Evolutionary conservation across 495 filamentous ascomycete genomes (phyloP).

Genomic region (Xeromyces bisporus): DNA sequence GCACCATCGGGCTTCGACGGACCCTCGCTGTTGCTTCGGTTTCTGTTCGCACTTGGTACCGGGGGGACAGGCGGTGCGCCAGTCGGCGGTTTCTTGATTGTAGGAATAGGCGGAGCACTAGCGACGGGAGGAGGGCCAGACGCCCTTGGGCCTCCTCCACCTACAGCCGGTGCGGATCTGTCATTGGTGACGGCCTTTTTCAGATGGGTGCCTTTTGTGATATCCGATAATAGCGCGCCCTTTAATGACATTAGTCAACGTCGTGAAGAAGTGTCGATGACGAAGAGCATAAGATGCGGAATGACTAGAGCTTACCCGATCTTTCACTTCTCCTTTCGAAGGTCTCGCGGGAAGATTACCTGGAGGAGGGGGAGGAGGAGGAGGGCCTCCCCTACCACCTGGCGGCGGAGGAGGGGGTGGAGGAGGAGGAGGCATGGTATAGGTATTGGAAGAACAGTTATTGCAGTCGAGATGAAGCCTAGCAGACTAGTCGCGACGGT

Average conservation of each 20-base stretch:
- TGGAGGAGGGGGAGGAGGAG: slow-evolving; percentile 48
- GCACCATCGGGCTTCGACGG: slow-evolving; percentile 27
- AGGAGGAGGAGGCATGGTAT: slow-evolving; percentile 47
- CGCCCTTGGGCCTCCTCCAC: slow-evolving; percentile 34
- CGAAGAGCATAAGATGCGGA: neutral
- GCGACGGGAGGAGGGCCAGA: slow-evolving; percentile 42
- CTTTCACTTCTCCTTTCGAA: slow-evolving; percentile 28
- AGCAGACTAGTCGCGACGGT: too few relatives aligned
- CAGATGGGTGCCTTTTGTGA: slow-evolving; percentile 59
- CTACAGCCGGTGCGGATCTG: slow-evolving; percentile 67
- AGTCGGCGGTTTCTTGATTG: slow-evolving; percentile 39
- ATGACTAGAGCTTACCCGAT: slow-evolving; percentile 32
- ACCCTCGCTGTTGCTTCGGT: slow-evolving; percentile 70
- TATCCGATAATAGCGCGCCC: slow-evolving; percentile 83
- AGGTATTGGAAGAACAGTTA: too few relatives aligned
- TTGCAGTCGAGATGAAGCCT: too few relatives aligned
- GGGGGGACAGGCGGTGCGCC: slow-evolving; percentile 59
- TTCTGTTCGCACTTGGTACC: slow-evolving; percentile 35
- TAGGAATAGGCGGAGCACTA: slow-evolving; percentile 72
- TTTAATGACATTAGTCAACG: slow-evolving; percentile 15
- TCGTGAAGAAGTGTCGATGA: neutral
- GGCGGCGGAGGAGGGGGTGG: slow-evolving; percentile 54
- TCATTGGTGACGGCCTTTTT: slow-evolving; percentile 92
- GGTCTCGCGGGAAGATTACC: slow-evolving; percentile 31
- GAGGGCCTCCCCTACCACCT: slow-evolving; percentile 48